phyloP scores from a whole-genome alignment of 768 basidiomycete species.

The Paxillus ammoniavirescens region DNA sequence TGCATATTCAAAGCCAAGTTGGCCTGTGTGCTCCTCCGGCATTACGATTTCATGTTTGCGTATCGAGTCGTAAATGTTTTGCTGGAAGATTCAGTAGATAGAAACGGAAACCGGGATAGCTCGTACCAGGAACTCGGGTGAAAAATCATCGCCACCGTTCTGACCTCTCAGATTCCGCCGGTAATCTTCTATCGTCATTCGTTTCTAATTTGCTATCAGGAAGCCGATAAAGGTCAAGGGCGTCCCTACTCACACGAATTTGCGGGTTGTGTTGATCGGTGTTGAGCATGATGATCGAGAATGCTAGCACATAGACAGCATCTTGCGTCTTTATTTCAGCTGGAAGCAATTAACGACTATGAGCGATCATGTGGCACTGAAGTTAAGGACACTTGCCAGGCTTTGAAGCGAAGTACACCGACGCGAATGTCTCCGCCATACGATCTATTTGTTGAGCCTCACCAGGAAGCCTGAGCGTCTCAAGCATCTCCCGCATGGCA shows the following conservation, averaged over 20 bases:
- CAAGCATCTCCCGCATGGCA: conserved; percentile 92
- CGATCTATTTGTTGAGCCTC: conserved; percentile 92
- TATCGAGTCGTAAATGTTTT: conserved; percentile 91
- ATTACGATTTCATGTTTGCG: conserved; percentile 92
- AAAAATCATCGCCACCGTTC: conserved; percentile 82
- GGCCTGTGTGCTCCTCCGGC: conserved; percentile 96
- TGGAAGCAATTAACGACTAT: conserved; percentile 25
- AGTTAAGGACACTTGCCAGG: conserved; percentile 52
- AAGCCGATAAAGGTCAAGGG: background rate
- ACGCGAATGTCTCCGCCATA: conserved; percentile 94
- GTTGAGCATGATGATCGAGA: conserved; percentile 97
- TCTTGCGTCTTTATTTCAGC: conserved; percentile 90
- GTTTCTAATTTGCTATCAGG: conserved; percentile 57
- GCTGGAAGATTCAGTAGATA: conserved; percentile 42
- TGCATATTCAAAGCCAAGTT: conserved; percentile 96
- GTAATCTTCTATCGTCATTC: conserved; percentile 96
- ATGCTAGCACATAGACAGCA: conserved; percentile 91
- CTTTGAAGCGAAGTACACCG: conserved; percentile 80
- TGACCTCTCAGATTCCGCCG: conserved; percentile 89
- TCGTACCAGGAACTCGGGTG: conserved; percentile 78
- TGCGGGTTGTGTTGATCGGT: conserved; percentile 97
- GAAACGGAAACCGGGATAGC: background rate
- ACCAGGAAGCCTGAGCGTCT: conserved; percentile 91
- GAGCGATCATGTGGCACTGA: background rate
- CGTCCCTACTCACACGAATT: conserved; percentile 58